phyloP scores from a whole-genome alignment of 495 filamentous ascomycete genomes.

The Acidomyces sp. region DNA sequence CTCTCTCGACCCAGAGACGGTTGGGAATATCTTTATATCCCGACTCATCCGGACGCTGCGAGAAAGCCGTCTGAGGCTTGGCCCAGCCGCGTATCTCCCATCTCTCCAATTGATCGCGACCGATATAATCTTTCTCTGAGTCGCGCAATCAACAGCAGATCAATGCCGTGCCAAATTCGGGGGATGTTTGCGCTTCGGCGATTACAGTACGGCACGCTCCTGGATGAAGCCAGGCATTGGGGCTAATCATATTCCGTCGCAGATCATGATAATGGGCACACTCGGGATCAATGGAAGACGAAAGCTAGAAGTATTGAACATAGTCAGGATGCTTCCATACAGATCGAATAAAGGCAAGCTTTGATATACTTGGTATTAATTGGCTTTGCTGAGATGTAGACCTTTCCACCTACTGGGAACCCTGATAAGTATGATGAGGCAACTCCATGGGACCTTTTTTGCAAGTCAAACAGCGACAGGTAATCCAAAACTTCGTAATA shows the following conservation, averaged over 20 bases:
- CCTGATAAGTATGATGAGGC: constrained; percentile 22
- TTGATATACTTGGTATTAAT: constrained; percentile 39
- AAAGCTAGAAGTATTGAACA: too few relatives aligned
- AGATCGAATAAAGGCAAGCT: too few relatives aligned
- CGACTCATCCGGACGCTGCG: constrained; percentile 2
- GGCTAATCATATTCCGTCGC: constrained; percentile 10
- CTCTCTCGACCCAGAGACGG: constrained; percentile 5
- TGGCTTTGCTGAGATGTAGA: constrained; percentile 46
- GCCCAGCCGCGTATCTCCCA: constrained; percentile 21
- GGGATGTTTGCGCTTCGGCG: background rate
- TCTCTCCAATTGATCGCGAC: constrained; percentile 11
- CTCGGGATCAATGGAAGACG: constrained; percentile 31
- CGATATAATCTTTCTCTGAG: constrained; percentile 14
- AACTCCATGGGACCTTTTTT: constrained; percentile 26
- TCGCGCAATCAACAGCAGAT: constrained; percentile 23
- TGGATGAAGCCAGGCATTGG: constrained; percentile 8
- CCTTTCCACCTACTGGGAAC: constrained; percentile 44
- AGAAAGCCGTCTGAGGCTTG: constrained; percentile 17
- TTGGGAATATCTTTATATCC: constrained; percentile 9
- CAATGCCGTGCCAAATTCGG: constrained; percentile 18
- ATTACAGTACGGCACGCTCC: constrained; percentile 9
- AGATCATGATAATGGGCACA: constrained; percentile 9
- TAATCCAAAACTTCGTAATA: constrained; percentile 52
- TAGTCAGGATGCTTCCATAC: too few relatives aligned
- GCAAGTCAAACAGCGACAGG: constrained; percentile 35